phyloP scores from a whole-genome alignment of 495 filamentous ascomycete genomes.

The Aspergillus cristatus region DNA sequence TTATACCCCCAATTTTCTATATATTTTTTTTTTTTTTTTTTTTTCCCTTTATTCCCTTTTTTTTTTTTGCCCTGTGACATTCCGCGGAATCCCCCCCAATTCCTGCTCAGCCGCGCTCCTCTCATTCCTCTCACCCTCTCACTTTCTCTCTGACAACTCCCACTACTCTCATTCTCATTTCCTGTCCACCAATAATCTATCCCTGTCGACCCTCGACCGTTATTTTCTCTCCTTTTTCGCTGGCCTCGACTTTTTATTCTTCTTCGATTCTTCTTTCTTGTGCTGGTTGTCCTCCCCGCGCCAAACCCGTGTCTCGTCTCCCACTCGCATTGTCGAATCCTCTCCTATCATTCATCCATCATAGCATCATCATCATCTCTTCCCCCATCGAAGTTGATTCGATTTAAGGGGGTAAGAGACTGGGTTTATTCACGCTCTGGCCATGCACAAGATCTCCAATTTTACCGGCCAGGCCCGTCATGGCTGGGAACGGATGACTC shows the following conservation, averaged over 20 bases:
- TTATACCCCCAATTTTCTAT: background rate
- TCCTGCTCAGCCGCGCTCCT: no score
- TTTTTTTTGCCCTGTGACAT: constrained; percentile 4
- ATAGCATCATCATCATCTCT: constrained; percentile 12
- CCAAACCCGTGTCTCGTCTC: background rate
- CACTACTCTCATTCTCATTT: constrained; percentile 9
- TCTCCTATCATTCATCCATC: constrained; percentile 19
- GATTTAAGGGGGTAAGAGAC: constrained; percentile 39
- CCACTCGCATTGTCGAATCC: constrained; percentile 7
- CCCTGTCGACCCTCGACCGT: no score
- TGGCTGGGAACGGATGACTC: constrained; percentile 87
- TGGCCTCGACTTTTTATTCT: constrained; percentile 6
- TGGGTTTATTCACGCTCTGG: constrained; percentile 14
- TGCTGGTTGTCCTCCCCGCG: constrained; percentile 6
- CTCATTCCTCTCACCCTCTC: no score
- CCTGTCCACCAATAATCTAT: no score
- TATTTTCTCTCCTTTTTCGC: constrained; percentile 9
- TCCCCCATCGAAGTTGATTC: constrained; percentile 7
- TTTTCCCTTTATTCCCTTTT: constrained; percentile 10
- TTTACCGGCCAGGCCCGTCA: constrained; percentile 74
- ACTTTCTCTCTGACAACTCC: background rate
- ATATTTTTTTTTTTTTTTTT: constrained; percentile 13
- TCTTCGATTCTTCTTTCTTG: constrained; percentile 13
- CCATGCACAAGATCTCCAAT: constrained; percentile 90
- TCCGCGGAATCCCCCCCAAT: no score